Base-by-base conservation (phyloP, 768 basidiomycete genomes). In the Cantharellus cinnabarinus region DNA sequence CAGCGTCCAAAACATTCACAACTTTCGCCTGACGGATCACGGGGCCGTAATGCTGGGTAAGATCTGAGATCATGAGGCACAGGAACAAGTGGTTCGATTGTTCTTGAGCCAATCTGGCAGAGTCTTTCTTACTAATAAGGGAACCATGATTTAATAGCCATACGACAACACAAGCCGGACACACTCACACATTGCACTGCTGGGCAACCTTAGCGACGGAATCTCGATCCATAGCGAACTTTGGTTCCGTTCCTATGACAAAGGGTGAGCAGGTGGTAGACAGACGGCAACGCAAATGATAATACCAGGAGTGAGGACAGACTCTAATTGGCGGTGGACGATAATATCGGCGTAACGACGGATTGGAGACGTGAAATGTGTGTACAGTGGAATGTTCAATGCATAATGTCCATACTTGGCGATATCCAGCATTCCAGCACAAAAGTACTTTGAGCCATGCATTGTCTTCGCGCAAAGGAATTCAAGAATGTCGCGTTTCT, bases 371-470 rank as follows among this genome's bases (percentile, higher is more conserved):
- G 87, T 90, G 71, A 88, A 90, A 69, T 90, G 86, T 4, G 85
- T 94, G 73, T 98, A 99, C 50, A 99, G 76, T 15, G 95, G 91
- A 3, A 79, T 74, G 63, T 82, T 94, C 64, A 98, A 74, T 0
- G 93, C 83, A 68, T 89, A 98, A 70, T 99, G 95, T 39, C 80
- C 73, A 67, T 98, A 99, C 73, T 97, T 97, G 48, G 91, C 89
- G 66, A 99, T 99, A 70, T 99, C 95, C 65, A 99, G 75, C 94
- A 97, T 97, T 63, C 95, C 95, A 35, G 91, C 80, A 68, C 95
- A 99, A 81, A 98, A 98, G 71, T 99, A 99, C 70, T 91, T 93
- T 64, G 95, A 89, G 57, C 83, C 79, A 61, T 89, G 85, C 62
- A 91, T 97, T n/a, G 90, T 84, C 71, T 95, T 95, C 69, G 79